phyloP scores from a whole-genome alignment of 2,329 filamentous ascomycete species.

The Neofusicoccum umdonicola region DNA sequence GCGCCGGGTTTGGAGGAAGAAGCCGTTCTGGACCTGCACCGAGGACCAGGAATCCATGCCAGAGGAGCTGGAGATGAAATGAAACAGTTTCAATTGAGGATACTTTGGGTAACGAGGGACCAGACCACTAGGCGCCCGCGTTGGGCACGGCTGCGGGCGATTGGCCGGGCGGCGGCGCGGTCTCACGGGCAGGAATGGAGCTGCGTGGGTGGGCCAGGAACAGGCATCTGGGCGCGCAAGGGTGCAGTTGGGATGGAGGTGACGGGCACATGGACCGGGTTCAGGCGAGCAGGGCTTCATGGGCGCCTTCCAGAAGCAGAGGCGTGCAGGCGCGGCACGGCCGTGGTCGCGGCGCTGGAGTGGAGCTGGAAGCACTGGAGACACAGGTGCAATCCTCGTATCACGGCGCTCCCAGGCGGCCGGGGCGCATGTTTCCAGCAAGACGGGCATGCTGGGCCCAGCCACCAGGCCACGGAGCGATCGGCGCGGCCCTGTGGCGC shows the following conservation, averaged over 20 bases:
- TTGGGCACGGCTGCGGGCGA: constrained; percentile 6
- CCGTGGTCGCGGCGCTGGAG: background rate
- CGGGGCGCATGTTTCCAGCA: constrained; percentile 17
- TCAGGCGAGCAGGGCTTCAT: constrained; percentile 11
- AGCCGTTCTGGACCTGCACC: background rate
- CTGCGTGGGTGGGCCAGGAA: constrained; percentile 11
- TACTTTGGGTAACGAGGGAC: constrained; percentile 16
- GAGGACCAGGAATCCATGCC: constrained; percentile 9
- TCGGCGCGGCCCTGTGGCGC: constrained; percentile 17
- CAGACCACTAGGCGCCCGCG: constrained; percentile 2
- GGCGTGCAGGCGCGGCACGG: background rate
- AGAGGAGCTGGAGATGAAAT: constrained; percentile 11
- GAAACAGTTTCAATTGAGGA: constrained; percentile 20
- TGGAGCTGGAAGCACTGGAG: constrained; percentile 15
- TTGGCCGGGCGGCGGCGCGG: background rate
- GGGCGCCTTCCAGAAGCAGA: constrained; percentile 15
- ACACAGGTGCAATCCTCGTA: constrained; percentile 17
- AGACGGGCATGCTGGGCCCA: constrained; percentile 17
- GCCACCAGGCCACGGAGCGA: constrained; percentile 18
- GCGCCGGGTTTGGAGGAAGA: background rate
- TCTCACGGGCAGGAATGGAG: constrained; percentile 15
- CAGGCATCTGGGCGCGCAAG: constrained; percentile 11
- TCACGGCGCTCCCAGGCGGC: constrained; percentile 6
- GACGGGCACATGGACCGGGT: constrained; percentile 15
- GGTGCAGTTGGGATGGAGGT: background rate